A percentile compares a stretch with the other conserved stretches of the same genome.
Conservation (phyloP, 192 early-diverging fungal genomes). For the Coemansia sp. region DNA sequence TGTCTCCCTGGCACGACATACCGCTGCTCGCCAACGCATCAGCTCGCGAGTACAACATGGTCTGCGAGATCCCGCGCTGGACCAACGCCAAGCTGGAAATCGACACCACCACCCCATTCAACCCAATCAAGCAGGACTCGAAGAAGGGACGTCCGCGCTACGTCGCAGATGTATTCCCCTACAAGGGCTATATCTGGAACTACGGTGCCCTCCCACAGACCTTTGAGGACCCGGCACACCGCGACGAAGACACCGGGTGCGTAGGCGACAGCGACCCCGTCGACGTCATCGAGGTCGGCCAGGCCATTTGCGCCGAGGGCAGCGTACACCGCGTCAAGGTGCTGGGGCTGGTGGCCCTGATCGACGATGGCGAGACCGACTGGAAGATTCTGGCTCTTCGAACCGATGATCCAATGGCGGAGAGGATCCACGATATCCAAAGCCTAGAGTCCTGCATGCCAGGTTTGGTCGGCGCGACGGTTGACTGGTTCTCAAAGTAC, state of each 20-base stretch:
- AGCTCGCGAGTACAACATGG: conserved; percentile 89
- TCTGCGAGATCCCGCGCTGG: conserved; percentile 98
- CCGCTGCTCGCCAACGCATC: conserved; percentile 78
- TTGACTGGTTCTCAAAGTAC: conserved; percentile 99
- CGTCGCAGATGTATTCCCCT: conserved; percentile 98
- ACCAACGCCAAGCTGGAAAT: conserved; percentile 97
- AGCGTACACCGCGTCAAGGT: conserved; percentile 99
- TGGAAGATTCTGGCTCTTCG: conserved; percentile 99
- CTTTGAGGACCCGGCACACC: conserved; percentile 94
- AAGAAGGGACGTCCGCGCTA: conserved; percentile 99
- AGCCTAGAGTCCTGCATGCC: conserved; percentile 97
- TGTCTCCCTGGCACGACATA: conserved; percentile 99
- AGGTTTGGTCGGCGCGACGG: conserved; percentile 91
- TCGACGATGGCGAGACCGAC: conserved; percentile 99
- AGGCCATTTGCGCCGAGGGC: conserved; percentile 84
- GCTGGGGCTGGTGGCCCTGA: conserved; percentile 96
- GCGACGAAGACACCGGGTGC: conserved; percentile 91
- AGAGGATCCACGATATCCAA: conserved; percentile 97
- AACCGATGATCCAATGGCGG: conserved; percentile 93
- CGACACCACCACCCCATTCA: conserved; percentile 90
- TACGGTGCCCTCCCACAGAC: conserved; percentile 99
- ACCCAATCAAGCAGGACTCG: conserved; percentile 98
- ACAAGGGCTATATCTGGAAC: conserved; percentile 99
- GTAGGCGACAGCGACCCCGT: conserved; percentile 97
- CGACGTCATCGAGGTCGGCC: conserved; percentile 98